These are phyloP conservation scores for Hortiboletus rubellus DNA, from an alignment of 1,284 basidiomycete genomes.

Conservation along the genomic window DNA sequence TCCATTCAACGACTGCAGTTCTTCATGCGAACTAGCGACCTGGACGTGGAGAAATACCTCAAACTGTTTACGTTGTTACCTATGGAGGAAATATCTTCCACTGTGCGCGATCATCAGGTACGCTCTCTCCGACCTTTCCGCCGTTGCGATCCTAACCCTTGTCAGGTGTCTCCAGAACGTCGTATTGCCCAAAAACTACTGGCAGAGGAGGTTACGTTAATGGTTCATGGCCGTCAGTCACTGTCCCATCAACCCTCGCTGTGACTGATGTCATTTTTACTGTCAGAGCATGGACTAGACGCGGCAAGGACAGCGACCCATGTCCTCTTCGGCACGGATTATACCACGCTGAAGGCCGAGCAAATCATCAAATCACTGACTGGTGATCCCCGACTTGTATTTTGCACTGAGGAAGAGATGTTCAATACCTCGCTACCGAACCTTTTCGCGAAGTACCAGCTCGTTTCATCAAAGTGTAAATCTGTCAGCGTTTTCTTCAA, in stretches of 20 bases:
- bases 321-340: conserved; percentile 36
- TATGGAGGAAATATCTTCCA: conserved; percentile 53
- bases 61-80: conserved; percentile 84
- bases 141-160: conserved; percentile 5
- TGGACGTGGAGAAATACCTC: conserved; percentile 81
- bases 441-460: conserved; percentile 30
- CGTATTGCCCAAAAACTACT: conserved; percentile 77
- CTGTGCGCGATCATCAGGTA: conserved; percentile 64
- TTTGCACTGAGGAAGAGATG: conserved; percentile 34
- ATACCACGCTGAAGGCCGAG: conserved; percentile 25
- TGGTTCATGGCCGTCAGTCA: conserved; percentile 76
- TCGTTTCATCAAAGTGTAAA: conserved; percentile 33
- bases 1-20: conserved; percentile 56
- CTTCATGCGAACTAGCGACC: conserved; percentile 82
- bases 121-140: neutral
- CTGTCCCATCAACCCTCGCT: neutral
- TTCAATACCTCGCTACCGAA: conserved; percentile 28
- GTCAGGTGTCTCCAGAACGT: conserved; percentile 53
- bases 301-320: conserved; percentile 36
- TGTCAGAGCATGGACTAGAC: conserved; percentile 31
- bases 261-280: conserved; percentile 3
- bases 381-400: conserved; percentile 34
- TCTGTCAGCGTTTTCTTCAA: neutral
- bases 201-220: conserved; percentile 85
- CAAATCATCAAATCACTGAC: conserved; percentile 32